phyloP scores from a whole-genome alignment of 495 filamentous ascomycete genomes.

The Xylaria acuta region DNA sequence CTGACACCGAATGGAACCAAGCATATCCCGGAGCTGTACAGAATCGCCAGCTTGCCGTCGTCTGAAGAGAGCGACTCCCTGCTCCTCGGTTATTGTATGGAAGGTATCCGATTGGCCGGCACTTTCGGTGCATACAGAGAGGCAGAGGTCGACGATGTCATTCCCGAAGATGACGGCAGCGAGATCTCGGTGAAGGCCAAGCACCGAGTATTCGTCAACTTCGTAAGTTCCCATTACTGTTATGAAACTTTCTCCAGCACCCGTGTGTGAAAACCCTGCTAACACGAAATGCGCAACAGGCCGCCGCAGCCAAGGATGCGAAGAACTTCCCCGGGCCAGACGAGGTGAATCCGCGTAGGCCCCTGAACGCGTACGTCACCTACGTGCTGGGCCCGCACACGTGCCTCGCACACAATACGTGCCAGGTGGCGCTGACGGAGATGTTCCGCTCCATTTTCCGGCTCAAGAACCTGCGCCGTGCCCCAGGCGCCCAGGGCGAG shows the following conservation, averaged over 20 bases:
- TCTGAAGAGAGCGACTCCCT: constrained; percentile 44
- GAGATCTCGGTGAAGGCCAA: constrained; percentile 49
- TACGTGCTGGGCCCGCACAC: constrained; percentile 68
- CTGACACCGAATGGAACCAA: constrained; percentile 59
- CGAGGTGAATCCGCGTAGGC: constrained; percentile 69
- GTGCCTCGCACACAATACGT: constrained; percentile 66
- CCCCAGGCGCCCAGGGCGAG: constrained; percentile 69
- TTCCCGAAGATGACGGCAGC: constrained; percentile 59
- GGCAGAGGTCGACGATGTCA: constrained; percentile 51
- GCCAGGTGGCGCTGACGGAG: constrained; percentile 66
- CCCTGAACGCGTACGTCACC: constrained; percentile 71
- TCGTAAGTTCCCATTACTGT: constrained; percentile 50
- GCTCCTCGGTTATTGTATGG: constrained; percentile 59
- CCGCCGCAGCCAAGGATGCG: constrained; percentile 63
- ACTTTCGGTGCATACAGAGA: constrained; percentile 59
- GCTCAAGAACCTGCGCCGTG: constrained; percentile 69
- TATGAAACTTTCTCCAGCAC: too few species aligned
- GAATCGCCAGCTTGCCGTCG: constrained; percentile 49
- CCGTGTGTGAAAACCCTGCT: constrained; percentile 42
- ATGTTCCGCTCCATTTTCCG: constrained; percentile 73
- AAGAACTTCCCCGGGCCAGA: constrained; percentile 72
- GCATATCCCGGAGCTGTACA: constrained; percentile 65
- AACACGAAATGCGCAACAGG: constrained; percentile 60
- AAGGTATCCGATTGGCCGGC: constrained; percentile 58
- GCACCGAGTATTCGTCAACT: constrained; percentile 56